Evolutionary conservation across 2,329 filamentous ascomycete genomes (phyloP), one percentile per base, ranked within the genome.

Genomic region (Colletotrichum spinosum): DNA sequence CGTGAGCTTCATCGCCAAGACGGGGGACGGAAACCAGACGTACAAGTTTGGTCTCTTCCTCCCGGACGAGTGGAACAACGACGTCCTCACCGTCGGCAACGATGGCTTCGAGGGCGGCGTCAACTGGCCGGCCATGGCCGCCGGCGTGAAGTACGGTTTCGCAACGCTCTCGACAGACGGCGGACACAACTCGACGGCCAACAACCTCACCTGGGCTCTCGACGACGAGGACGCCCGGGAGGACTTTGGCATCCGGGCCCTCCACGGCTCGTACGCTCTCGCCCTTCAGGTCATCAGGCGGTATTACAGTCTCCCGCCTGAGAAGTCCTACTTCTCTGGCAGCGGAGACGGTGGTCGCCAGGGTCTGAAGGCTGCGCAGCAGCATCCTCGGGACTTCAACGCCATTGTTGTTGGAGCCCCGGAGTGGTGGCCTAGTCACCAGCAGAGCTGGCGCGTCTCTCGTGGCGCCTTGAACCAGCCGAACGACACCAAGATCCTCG

Each of bases 271-370:
- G 0, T 79, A 84, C 4, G 78, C 78, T 3, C 67, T 82, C 8
- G 81, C 81, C 7, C 87, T 87, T 70, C 60, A 75, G 12, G 72
- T 88, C 10, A 77, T 80, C 2, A 70, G 81, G 38, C 74, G 76
- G 1, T 88, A 83, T 74, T 88, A 88, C 68, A 73, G 75, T 8
- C 33, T 64, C 9, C 33, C 55, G 6, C 55, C 68, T n/a, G 65
- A 72, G 3, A 76, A 76, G 49, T 60, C 77, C 25, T 85, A 84
- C 71, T 84, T 81, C 68, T 72, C 78, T 9, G 84, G 83, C 45
- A 85, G 83, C 69, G 83, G 80, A 1, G 84, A 83, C 0, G 84
- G 84, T 17, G 84, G 84, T 6, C 75, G 83, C 2, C 83, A 86
- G 73, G 84, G 83, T n/a, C 71, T 84, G 13, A 55, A 61, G n/a